phyloP scores from a whole-genome alignment of 2,329 filamentous ascomycete genomes.

The Claviceps sp. region DNA sequence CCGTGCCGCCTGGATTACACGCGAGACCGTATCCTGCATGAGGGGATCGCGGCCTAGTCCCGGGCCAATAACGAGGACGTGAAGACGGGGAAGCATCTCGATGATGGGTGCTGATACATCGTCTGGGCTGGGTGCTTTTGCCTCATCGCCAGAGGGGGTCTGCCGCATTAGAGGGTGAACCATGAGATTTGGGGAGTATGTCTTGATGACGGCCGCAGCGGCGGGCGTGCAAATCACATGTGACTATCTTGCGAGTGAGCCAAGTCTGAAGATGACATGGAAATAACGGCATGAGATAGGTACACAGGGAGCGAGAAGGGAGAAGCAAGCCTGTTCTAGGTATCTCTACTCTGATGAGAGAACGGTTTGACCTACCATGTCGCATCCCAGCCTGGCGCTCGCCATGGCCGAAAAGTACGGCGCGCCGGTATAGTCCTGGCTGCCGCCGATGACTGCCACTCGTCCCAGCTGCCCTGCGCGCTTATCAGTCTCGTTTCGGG shows the following conservation, averaged over 20 bases:
- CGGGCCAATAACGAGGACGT: slow-evolving; percentile 86
- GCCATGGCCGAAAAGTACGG: slow-evolving; percentile 98
- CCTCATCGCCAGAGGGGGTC: slow-evolving; percentile 27
- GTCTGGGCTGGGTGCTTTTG: slow-evolving; percentile 38
- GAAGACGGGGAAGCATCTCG: slow-evolving; percentile 70
- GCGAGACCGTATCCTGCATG: slow-evolving; percentile 76
- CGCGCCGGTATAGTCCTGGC: slow-evolving; percentile 90
- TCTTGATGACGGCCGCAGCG: slow-evolving; percentile 83
- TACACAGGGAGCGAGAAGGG: no score
- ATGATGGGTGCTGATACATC: slow-evolving; percentile 56
- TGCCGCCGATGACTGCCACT: slow-evolving; percentile 87
- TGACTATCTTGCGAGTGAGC: slow-evolving; percentile 35
- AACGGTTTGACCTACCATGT: slow-evolving; percentile 51
- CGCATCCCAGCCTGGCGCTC: slow-evolving; percentile 75
- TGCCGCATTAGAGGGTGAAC: slow-evolving; percentile 93
- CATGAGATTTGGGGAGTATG: slow-evolving; percentile 96
- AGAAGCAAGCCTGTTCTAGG: no score
- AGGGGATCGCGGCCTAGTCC: slow-evolving; percentile 79
- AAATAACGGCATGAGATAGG: no score
- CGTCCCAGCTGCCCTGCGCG: slow-evolving; percentile 71
- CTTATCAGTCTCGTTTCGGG: background rate
- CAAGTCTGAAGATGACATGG: background rate
- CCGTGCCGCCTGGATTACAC: slow-evolving; percentile 66
- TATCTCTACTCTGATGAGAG: background rate
- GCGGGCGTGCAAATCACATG: slow-evolving; percentile 92